Conservation (phyloP, 1,139 yeast species). For the Sugiyamaella grinbergsii region DNA sequence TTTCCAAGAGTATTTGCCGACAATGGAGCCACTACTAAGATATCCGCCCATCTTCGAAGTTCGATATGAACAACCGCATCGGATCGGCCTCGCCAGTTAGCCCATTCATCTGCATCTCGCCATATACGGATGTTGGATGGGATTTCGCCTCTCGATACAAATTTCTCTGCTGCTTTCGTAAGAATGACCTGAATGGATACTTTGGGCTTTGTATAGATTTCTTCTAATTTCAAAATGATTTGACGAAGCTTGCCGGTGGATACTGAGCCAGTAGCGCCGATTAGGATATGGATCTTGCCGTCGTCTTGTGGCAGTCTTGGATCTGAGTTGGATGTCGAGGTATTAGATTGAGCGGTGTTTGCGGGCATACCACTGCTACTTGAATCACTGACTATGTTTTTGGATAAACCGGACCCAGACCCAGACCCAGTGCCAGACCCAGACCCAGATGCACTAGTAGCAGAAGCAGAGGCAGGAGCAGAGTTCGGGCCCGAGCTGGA, state of each 20-base stretch:
- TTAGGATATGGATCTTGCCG: slow-evolving; percentile 80
- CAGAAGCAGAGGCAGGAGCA: not conserved
- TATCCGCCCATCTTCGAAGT: slow-evolving; percentile 93
- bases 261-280: slow-evolving; percentile 90
- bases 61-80: slow-evolving; percentile 95
- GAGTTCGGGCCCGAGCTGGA: not conserved
- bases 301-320: slow-evolving; percentile 88
- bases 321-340: slow-evolving; percentile 43
- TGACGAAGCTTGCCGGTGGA: slow-evolving; percentile 74
- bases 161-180: slow-evolving; percentile 81
- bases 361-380: not conserved
- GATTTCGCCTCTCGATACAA: slow-evolving; percentile 60
- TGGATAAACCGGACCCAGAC: not conserved
- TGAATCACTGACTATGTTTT: not conserved
- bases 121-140: slow-evolving; percentile 72
- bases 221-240: slow-evolving; percentile 74
- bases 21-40: slow-evolving; percentile 81
- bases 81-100: slow-evolving; percentile 76
- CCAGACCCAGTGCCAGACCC: not conserved
- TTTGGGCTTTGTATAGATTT: slow-evolving; percentile 72
- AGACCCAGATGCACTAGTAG: not conserved
- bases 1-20: slow-evolving; percentile 92
- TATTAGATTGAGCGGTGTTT: not conserved
- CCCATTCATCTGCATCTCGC: slow-evolving; percentile 94
- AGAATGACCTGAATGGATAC: slow-evolving; percentile 78